Evolutionary conservation across 148 eudicot genomes (phyloP), one percentile per base, ranked within the genome.

Genomic region (Chenopodium berlandieri): DNA sequence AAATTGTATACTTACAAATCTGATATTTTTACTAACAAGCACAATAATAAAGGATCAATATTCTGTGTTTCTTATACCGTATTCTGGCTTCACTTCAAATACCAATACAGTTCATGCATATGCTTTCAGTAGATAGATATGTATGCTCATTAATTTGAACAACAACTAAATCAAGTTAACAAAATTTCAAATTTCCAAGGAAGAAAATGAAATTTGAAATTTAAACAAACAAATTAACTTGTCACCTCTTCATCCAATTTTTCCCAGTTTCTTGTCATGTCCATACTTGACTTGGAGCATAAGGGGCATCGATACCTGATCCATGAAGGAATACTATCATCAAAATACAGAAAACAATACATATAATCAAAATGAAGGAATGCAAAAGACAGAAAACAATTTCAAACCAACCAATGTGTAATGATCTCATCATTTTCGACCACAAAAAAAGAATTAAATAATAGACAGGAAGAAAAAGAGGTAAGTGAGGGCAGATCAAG

Each of bases 281-380:
- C 80, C 34, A 58, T 3, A 63, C 83, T 73, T 10, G 98, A 86
- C 88, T 93, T 94, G 50, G 87, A 93, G 90, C 98, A 94, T 68
- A 94, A 84, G 78, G 98, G 98, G 81, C 98, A 94, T 30, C 98
- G 95, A 78, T 94, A 94, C 88, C 98, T 94, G 73, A 34, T 81
- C 70, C 69, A 74, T 56, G 74, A 77, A 70, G 32, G 48, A 76
- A 12, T 12, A 50, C 63, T 6, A 23, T 50, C 10, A 52, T 50
- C 20, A 48, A 46, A 32, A 46, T 10, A 73, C 4, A 73, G 12
- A 73, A 56, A 7, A 9, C 1, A 1, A 9, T 37, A 73, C 3
- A 50, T 73, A 1, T 48, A 9, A 11, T 0, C 9, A 48, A 48
- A n/a, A 23, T 25, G 3, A 22, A 23, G 76, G 62, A 62, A 3